Conservation (phyloP, 805 yeast genomes). For the Lipomyces japonicus region DNA sequence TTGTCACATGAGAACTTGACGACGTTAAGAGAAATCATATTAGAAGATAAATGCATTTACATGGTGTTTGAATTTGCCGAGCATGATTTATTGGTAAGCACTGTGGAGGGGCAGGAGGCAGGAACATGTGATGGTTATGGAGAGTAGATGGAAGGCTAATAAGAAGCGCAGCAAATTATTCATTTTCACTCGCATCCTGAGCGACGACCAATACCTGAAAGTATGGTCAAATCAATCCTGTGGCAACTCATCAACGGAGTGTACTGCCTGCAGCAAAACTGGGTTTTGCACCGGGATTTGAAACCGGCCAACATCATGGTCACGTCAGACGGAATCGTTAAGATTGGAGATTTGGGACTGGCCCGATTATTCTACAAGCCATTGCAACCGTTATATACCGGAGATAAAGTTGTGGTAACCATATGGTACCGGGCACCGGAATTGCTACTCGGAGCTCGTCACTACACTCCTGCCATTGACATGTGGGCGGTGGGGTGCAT, state of each 20-base stretch:
- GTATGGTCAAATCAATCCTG: conserved; percentile 74
- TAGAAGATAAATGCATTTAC: conserved; percentile 85
- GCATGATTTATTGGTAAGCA: conserved; percentile 64
- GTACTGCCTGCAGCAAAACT: conserved; percentile 85
- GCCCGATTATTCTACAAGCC: conserved; percentile 43
- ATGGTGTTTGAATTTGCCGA: conserved; percentile 97
- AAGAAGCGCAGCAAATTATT: conserved; percentile 60
- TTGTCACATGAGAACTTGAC: conserved; percentile 75
- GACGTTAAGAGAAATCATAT: conserved; percentile 70
- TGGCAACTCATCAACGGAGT: conserved; percentile 95
- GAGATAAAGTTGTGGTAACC: conserved; percentile 44
- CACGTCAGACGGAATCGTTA: conserved; percentile 80
- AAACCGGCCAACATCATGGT: conserved; percentile 99
- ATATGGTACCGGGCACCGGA: conserved; percentile 55
- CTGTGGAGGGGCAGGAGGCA: no score
- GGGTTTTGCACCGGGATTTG: conserved; percentile 93
- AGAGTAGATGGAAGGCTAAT: conserved; percentile 9
- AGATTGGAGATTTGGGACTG: conserved; percentile 84
- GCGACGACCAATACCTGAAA: conserved; percentile 68
- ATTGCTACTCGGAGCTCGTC: conserved; percentile 45
- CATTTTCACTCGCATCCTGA: conserved; percentile 94
- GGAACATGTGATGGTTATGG: no score
- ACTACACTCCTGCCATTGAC: conserved; percentile 49
- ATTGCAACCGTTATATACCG: conserved; percentile 65
- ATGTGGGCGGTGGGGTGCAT: conserved; percentile 59